Percentiles rank a stretch among this genome's conserved stretches.
phyloP scores from a whole-genome alignment of 768 basidiomycete genomes.

The Collybiopsis luxurians region DNA sequence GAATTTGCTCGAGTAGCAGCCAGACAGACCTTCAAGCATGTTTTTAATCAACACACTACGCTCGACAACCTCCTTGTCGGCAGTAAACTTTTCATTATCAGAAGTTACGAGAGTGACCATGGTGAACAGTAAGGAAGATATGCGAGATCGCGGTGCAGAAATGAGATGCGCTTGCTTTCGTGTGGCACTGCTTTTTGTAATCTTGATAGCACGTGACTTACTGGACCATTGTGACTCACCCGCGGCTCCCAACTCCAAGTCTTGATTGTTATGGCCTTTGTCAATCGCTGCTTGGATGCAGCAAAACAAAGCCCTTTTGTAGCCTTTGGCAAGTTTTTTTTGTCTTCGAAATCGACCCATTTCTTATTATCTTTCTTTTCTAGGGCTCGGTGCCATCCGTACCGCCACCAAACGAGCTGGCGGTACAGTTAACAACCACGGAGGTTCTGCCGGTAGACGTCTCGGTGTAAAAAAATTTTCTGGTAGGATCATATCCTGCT shows the following conservation, averaged over 20 bases:
- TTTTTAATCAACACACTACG: slow-evolving; percentile 97
- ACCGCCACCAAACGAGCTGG: slow-evolving; percentile 97
- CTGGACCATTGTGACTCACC: slow-evolving; percentile 18
- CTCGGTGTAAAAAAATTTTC: slow-evolving; percentile 96
- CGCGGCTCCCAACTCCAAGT: not conserved
- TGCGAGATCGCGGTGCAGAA: not conserved
- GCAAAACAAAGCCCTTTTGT: slow-evolving; percentile 48
- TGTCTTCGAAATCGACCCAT: not conserved
- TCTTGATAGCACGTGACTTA: slow-evolving; percentile 4
- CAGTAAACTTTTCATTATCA: slow-evolving; percentile 91
- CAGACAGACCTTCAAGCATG: slow-evolving; percentile 88
- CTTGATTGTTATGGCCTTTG: slow-evolving; percentile 41
- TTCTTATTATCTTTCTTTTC: not conserved
- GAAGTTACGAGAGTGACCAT: slow-evolving; percentile 92
- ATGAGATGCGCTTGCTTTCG: slow-evolving; percentile 2
- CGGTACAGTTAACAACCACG: slow-evolving; percentile 90
- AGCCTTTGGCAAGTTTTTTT: slow-evolving; percentile 29
- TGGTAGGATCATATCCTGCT: slow-evolving; percentile 48
- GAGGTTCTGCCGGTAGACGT: slow-evolving; percentile 90
- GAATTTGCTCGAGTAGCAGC: slow-evolving; percentile 4
- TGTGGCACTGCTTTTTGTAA: slow-evolving; percentile 2
- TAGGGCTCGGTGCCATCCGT: slow-evolving; percentile 66
- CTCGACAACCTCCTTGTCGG: slow-evolving; percentile 93
- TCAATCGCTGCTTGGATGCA: slow-evolving; percentile 40
- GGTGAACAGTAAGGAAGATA: slow-evolving; percentile 21